Evolutionary conservation across 257 asterid species (phyloP), one percentile per base, ranked within the genome.

Genomic region (Capsicum rhomboideum): DNA sequence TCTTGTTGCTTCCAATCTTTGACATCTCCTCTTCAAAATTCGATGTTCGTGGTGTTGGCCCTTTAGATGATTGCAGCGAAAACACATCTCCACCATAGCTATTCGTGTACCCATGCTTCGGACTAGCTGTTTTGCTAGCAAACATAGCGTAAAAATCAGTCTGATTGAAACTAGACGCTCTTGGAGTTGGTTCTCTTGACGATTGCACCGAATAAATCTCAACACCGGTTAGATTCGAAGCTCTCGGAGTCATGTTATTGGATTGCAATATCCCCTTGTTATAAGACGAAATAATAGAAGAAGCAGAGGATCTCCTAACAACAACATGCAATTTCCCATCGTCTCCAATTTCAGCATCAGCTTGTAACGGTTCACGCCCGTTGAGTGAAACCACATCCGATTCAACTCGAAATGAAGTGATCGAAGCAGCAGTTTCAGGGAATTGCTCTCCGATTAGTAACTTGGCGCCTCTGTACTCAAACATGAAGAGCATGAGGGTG

Each of bases 201-300:
- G 99, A 95, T 78, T 94, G 99, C 20, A 92, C 96, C 0, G 99
- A 95, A 26, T 95, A 95, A 6, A 95, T 95, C 93, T 95, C 99
- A 0, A 93, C 99, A 0, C 97, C 98, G 0, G 99, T 95, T 20
- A 95, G 54, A 46, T 95, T 94, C 0, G 99, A 95, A 0, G 97
- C 97, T 21, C 99, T 82, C 0, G 99, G 98, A 0, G 99, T 95
- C 54, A 92, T 89, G 1, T 86, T 92, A 0, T 87, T 85, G 0
- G 97, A 92, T 40, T 88, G 87, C 71, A 88, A 0, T 8, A 90
- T 26, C 91, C 37, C 56, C 2, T 91, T 91, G 28, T 91, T 90
- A 34, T 85, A 93, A 0, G 96, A 91, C 0, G 94, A 91, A 0
- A 89, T 82, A 89, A 93, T 82, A 0, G 98, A 94, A 0, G 94